phyloP scores from a whole-genome alignment of 352 stramenopile species.

The Phytophthora kernoviae region DNA sequence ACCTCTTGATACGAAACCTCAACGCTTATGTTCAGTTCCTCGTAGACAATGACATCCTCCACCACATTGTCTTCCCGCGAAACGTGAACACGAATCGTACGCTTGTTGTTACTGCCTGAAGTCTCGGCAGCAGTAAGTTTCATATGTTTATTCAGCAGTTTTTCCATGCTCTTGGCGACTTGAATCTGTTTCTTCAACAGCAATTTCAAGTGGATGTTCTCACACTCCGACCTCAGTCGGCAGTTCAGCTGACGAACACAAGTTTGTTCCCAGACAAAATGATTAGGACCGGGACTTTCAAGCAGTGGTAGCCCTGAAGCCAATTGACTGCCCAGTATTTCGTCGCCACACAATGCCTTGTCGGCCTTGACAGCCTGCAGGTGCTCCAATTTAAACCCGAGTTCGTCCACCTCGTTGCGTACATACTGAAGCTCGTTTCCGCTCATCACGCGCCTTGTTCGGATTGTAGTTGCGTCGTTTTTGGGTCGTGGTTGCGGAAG shows the following conservation, averaged over 20 bases:
- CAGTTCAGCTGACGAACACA: conserved; percentile 20
- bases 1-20: conserved; percentile 35
- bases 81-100: conserved; percentile 24
- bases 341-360: background rate
- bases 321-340: background rate
- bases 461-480: conserved; percentile 30
- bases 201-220: conserved; percentile 32
- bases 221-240: conserved; percentile 20
- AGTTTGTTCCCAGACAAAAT: conserved; percentile 31
- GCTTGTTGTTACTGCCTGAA: conserved; percentile 19
- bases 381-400: conserved; percentile 22
- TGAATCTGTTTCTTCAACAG: conserved; percentile 29
- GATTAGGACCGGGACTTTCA: background rate
- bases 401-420: conserved; percentile 16
- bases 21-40: conserved; percentile 30
- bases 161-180: conserved; percentile 29
- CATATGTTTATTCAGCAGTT: conserved; percentile 26
- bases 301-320: background rate
- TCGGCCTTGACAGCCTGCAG: conserved; percentile 17
- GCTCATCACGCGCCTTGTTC: conserved; percentile 33
- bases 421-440: conserved; percentile 24
- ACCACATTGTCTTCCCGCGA: conserved; percentile 19
- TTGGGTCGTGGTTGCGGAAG: no score
- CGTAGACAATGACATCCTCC: conserved; percentile 26
- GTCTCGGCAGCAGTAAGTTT: conserved; percentile 11